Percentiles rank a stretch among this genome's conserved stretches.
These are phyloP conservation scores for Tetrastigma voinierianum DNA, from an alignment of 164 flowering plant species.

Conservation along the genomic window DNA sequence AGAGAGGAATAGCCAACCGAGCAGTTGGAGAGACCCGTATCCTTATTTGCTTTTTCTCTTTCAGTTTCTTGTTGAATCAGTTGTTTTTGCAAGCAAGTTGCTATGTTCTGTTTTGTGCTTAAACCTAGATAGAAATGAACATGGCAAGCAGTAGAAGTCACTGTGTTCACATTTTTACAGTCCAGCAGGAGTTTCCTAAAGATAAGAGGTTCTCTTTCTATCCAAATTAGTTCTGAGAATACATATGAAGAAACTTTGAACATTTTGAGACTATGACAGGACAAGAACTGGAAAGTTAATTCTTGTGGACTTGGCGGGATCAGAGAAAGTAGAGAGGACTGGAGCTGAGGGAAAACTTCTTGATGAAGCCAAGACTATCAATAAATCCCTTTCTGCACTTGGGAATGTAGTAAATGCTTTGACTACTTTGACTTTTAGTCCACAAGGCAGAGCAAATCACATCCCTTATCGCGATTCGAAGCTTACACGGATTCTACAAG, in stretches of 20 bases:
- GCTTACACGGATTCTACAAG: slow-evolving; percentile 81
- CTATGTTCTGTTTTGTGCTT: slow-evolving; percentile 9
- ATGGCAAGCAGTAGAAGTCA: slow-evolving; percentile 92
- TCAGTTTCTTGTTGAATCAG: neutral
- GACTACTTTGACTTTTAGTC: slow-evolving; percentile 69
- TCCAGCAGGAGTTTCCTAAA: slow-evolving; percentile 43
- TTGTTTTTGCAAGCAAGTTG: slow-evolving; percentile 2
- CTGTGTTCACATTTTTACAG: slow-evolving; percentile 61
- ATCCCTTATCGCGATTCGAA: slow-evolving; percentile 89
- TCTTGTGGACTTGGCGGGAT: slow-evolving; percentile 92
- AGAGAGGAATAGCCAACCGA: slow-evolving; percentile 80
- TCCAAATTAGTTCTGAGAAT: neutral
- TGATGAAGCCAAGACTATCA: slow-evolving; percentile 92
- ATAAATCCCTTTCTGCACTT: slow-evolving; percentile 82
- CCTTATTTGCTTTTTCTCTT: slow-evolving; percentile 24
- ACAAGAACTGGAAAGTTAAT: slow-evolving; percentile 62
- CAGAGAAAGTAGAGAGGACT: slow-evolving; percentile 87
- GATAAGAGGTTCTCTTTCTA: slow-evolving; percentile 48
- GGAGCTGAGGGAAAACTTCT: slow-evolving; percentile 92
- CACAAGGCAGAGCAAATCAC: slow-evolving; percentile 57
- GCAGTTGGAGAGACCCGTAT: slow-evolving; percentile 97
- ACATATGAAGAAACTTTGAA: slow-evolving; percentile 3
- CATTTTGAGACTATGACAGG: slow-evolving; percentile 29
- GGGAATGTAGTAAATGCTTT: slow-evolving; percentile 86
- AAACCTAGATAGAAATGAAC: slow-evolving; percentile 71